Percentiles rank a stretch among this genome's conserved stretches.
Evolutionary conservation across 2,329 filamentous ascomycete genomes (phyloP).

Genomic region (Neobulgaria alba): DNA sequence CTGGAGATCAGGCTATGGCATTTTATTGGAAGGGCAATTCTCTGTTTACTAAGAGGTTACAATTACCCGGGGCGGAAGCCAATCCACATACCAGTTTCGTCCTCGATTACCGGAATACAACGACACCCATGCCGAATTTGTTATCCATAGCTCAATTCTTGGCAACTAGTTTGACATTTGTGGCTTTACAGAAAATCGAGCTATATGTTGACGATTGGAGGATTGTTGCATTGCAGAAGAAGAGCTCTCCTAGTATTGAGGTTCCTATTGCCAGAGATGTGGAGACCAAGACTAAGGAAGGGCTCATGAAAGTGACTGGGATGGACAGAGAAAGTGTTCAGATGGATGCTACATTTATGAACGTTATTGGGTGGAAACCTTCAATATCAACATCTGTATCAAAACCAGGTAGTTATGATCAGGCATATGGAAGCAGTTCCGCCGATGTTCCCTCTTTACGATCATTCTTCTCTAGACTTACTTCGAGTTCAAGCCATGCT

Average conservation of each 20-base stretch:
- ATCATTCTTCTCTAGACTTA: constrained; percentile 74
- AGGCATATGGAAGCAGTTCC: constrained; percentile 37
- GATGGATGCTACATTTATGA: constrained; percentile 86
- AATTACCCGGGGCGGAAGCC: constrained; percentile 57
- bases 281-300: constrained; percentile 74
- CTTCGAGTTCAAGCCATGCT: constrained; percentile 44
- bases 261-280: constrained; percentile 70
- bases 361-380: constrained; percentile 75
- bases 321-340: constrained; percentile 83
- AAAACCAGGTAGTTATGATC: constrained; percentile 22
- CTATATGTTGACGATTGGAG: constrained; percentile 85
- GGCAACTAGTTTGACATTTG: constrained; percentile 91
- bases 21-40: constrained; percentile 99
- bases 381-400: constrained; percentile 35
- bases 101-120: constrained; percentile 83
- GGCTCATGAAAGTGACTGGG: constrained; percentile 76
- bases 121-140: constrained; percentile 77
- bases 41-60: constrained; percentile 81
- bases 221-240: constrained; percentile 72
- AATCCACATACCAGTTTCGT: constrained; percentile 81
- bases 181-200: constrained; percentile 78
- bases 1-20: constrained; percentile 86
- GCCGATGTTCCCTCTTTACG: constrained; percentile 55
- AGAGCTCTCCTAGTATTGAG: constrained; percentile 66
- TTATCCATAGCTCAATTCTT: constrained; percentile 85